Conservation (phyloP, 2,329 filamentous ascomycete species). For the Nothopassalora personata region DNA sequence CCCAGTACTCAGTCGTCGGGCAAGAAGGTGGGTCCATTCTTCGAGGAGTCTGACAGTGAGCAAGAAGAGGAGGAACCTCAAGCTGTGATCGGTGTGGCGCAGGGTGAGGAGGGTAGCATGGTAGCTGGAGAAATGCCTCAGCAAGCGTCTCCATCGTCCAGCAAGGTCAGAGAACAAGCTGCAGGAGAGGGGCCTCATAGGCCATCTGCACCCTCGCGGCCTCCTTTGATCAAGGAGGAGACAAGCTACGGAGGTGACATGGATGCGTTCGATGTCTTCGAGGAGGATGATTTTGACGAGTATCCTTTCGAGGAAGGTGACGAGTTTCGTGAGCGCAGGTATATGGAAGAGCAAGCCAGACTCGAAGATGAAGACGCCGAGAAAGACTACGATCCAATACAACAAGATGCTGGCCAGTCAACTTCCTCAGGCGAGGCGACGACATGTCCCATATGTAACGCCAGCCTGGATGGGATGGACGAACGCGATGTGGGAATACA, state of each 20-base stretch:
- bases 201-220: slow-evolving; percentile 3
- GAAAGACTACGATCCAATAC: slow-evolving; percentile 25
- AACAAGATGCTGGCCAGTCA: slow-evolving; percentile 14
- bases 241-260: slow-evolving; percentile 44
- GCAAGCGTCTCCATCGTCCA: slow-evolving; percentile 2
- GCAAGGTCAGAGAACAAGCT: background rate
- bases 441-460: slow-evolving; percentile 73
- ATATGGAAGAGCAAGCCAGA: slow-evolving; percentile 65
- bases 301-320: slow-evolving; percentile 52
- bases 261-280: slow-evolving; percentile 49
- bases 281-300: slow-evolving; percentile 56
- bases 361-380: slow-evolving; percentile 51
- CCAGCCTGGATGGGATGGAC: slow-evolving; percentile 52
- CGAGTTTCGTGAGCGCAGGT: slow-evolving; percentile 51
- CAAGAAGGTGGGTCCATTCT: slow-evolving; percentile 53
- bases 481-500: slow-evolving; percentile 69
- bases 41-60: slow-evolving; percentile 65
- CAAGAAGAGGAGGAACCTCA: slow-evolving; percentile 33
- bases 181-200: background rate
- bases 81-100: slow-evolving; percentile 19
- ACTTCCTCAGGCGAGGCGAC: background rate
- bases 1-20: background rate
- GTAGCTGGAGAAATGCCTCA: slow-evolving; percentile 11
- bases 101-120: slow-evolving; percentile 6
- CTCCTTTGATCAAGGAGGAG: slow-evolving; percentile 42